Base-by-base conservation (phyloP, 176 grass and related monocot species). In the Hordeum vulgare region DNA sequence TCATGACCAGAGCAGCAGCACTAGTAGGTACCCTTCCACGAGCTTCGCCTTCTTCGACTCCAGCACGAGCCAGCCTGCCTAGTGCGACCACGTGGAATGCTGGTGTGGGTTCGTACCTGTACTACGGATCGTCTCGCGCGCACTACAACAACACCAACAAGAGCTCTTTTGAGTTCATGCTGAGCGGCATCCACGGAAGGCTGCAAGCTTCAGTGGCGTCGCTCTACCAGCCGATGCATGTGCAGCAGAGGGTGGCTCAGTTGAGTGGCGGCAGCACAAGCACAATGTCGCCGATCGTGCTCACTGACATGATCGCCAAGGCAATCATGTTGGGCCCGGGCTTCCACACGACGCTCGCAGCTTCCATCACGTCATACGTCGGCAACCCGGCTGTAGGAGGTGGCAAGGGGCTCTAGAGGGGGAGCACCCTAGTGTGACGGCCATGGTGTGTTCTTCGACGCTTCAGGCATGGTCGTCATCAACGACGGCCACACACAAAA, bases 261-360 rank as follows among this genome's bases (percentile, higher is more conserved):
- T 44, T 60, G 18, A 90, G 71, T 73, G 20, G 81, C 7, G 33
- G 56, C 40, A 44, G 60, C 5, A 18, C 81, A 2, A 7, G 8
- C 27, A 31, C 27, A 12, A 27, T 6, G 1, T 7, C 40, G 7
- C 66, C 74, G 6, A 58, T 68, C 70, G 66, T 79, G 47, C 70
- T 92, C 61, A 95, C 85, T 4, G 89, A 98, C 77, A 86, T 89
- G 8, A 88, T 98, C 31, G 89, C 96, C 1, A 93, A 94, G 77
- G 90, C 83, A 9, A 91, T 95, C 83, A 85, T 91, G 36, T 81
- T 87, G 75, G 91, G 94, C 57, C 91, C 96, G 12, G 58, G 63
- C 53, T 98, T 95, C 82, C 96, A 93, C 67, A 91, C 85, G 28
- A 90, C 80, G 33, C 81, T 98, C 45, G 82, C 82, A 10, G 90